Evolutionary conservation across 1,284 basidiomycete genomes (phyloP).

Genomic region (Ustilago bromivora): DNA sequence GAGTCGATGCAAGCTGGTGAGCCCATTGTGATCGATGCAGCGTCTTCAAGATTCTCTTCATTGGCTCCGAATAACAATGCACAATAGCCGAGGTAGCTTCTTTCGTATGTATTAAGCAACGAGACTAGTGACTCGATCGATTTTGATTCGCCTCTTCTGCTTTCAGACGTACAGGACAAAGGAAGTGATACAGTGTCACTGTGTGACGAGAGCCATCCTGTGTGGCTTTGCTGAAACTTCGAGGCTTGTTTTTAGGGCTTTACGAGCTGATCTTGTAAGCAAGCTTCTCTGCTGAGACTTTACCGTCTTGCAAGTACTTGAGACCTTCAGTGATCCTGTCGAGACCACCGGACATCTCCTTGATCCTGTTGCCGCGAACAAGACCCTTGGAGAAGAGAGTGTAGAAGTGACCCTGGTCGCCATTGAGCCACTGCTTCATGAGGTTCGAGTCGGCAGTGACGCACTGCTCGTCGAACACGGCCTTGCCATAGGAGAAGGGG

Average conservation of each 20-base stretch:
- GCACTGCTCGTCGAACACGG: slow-evolving; percentile 39
- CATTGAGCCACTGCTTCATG: slow-evolving; percentile 52
- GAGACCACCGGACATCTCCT: slow-evolving; percentile 56
- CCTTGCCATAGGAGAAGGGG: slow-evolving; percentile 56
- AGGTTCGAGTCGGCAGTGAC: slow-evolving; percentile 37
- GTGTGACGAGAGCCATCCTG: neutral
- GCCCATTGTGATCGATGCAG: neutral
- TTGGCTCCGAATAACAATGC: neutral
- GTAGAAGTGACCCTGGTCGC: slow-evolving; percentile 53
- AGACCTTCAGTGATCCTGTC: slow-evolving; percentile 52
- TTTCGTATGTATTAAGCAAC: neutral
- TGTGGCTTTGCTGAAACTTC: neutral
- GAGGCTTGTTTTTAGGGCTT: neutral
- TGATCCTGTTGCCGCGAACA: slow-evolving; percentile 58
- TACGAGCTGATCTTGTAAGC: slow-evolving; percentile 50
- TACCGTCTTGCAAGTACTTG: slow-evolving; percentile 55
- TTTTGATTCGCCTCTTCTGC: neutral
- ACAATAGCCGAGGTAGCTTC: neutral
- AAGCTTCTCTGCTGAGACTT: slow-evolving; percentile 64
- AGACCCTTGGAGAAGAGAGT: slow-evolving; percentile 47
- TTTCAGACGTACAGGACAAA: neutral
- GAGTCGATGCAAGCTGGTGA: slow-evolving; percentile 3
- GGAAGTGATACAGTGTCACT: neutral
- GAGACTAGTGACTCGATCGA: neutral
- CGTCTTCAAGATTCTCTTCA: neutral